Evolutionary conservation across 495 filamentous ascomycete species (phyloP).

Genomic region (Podospora pseudocomata): DNA sequence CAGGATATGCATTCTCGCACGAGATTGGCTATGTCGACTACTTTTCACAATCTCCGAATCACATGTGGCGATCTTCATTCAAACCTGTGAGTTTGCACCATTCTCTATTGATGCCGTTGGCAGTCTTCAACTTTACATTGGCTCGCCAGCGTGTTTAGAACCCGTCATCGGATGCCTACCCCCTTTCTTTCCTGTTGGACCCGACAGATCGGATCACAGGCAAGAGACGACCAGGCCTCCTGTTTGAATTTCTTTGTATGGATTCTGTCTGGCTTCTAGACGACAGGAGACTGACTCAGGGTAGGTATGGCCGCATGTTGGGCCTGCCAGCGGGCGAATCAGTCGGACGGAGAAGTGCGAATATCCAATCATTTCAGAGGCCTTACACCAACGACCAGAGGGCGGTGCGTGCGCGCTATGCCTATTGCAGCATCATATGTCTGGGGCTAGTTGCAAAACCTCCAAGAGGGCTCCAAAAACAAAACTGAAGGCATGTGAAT

Average conservation of each 20-base stretch:
- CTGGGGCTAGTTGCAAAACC: not conserved
- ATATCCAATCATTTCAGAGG: not conserved
- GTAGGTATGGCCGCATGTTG: not conserved
- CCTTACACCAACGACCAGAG: not conserved
- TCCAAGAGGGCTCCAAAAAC: not conserved
- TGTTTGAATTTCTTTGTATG: not conserved
- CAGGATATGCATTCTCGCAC: not conserved
- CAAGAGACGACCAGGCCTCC: not conserved
- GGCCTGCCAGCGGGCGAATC: not conserved
- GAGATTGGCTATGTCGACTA: not conserved
- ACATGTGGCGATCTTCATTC: not conserved
- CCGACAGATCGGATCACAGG: not conserved
- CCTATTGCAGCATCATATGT: not conserved
- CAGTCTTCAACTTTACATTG: not conserved
- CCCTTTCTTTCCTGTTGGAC: not conserved
- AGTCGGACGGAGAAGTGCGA: not conserved
- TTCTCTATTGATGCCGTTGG: not conserved
- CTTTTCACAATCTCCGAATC: not conserved
- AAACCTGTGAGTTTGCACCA: not conserved
- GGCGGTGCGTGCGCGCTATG: not conserved
- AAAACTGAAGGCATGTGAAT: not conserved
- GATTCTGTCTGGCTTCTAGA: not conserved
- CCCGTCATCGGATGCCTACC: not conserved
- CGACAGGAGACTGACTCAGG: not conserved
- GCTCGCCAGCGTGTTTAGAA: not conserved